Evolutionary conservation across 306 rosid genomes (phyloP).

Genomic region (Vigna nakashimae): DNA sequence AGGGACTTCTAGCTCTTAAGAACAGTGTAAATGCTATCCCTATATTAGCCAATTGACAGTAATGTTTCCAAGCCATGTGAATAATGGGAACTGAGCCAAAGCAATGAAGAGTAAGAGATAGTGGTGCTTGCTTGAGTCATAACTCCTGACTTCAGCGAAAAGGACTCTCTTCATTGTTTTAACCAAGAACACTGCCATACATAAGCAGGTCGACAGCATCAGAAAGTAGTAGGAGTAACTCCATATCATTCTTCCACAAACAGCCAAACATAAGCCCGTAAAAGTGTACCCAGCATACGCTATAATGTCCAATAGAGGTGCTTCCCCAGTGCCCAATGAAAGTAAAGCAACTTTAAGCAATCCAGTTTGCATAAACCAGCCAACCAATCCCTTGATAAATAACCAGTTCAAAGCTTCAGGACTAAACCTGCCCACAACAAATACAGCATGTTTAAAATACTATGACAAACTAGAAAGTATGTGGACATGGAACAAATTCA

Average conservation of each 20-base stretch:
- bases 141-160: conserved; percentile 87
- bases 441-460: conserved; percentile 32
- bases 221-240: conserved; percentile 79
- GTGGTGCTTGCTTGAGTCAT: conserved; percentile 89
- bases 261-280: conserved; percentile 86
- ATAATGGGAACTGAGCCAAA: conserved; percentile 91
- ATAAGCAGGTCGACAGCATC: conserved; percentile 86
- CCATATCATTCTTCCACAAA: conserved; percentile 65
- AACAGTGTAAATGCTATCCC: conserved; percentile 39
- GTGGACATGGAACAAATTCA: conserved; percentile 3
- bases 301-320: conserved; percentile 80
- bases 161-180: conserved; percentile 96
- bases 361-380: conserved; percentile 85
- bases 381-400: conserved; percentile 91
- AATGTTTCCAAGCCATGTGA: conserved; percentile 92
- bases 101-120: conserved; percentile 91
- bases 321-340: conserved; percentile 85
- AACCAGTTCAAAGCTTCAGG: conserved; percentile 95
- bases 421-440: conserved; percentile 69
- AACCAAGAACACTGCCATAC: conserved; percentile 96
- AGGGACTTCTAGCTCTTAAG: conserved; percentile 38
- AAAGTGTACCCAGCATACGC: conserved; percentile 88
- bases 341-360: conserved; percentile 76
- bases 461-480: neutral
- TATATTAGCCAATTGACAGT: conserved; percentile 89